Evolutionary conservation across 371 early-diverging fungal genomes (phyloP).

Genomic region (Apophysomyces ossiformis): DNA sequence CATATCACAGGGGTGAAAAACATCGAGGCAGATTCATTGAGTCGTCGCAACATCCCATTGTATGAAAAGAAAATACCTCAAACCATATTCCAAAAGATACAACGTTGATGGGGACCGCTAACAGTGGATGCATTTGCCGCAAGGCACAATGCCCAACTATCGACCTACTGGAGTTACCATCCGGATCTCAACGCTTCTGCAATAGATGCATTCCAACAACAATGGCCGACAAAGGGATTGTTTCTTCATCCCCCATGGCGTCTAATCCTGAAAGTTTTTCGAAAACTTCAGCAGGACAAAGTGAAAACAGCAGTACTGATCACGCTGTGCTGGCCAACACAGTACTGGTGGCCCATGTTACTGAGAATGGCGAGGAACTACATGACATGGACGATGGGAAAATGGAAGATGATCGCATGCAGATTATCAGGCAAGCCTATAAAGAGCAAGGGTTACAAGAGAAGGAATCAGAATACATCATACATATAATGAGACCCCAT

Average conservation of each 20-base stretch:
- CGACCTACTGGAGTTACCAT: slow-evolving; percentile 22
- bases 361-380: background rate
- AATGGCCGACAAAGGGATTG: slow-evolving; percentile 23
- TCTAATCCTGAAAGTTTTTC: slow-evolving; percentile 27
- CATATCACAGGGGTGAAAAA: slow-evolving; percentile 27
- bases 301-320: slow-evolving; percentile 21
- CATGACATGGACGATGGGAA: background rate
- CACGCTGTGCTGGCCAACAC: slow-evolving; percentile 31
- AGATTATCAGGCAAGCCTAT: slow-evolving; percentile 17
- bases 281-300: slow-evolving; percentile 23
- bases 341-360: slow-evolving; percentile 28
- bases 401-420: slow-evolving; percentile 24
- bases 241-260: slow-evolving; percentile 33
- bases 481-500: background rate
- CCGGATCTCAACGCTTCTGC: slow-evolving; percentile 29
- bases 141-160: slow-evolving; percentile 19
- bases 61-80: slow-evolving; percentile 17
- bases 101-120: slow-evolving; percentile 13
- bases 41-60: slow-evolving; percentile 9
- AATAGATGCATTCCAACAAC: slow-evolving; percentile 32
- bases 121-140: slow-evolving; percentile 40
- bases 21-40: slow-evolving; percentile 18
- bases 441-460: slow-evolving; percentile 13
- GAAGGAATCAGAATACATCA: background rate
- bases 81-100: slow-evolving; percentile 13